These are phyloP conservation scores for Oryza punctata DNA, from an alignment of 176 grass and related monocot species.

Conservation along the genomic window DNA sequence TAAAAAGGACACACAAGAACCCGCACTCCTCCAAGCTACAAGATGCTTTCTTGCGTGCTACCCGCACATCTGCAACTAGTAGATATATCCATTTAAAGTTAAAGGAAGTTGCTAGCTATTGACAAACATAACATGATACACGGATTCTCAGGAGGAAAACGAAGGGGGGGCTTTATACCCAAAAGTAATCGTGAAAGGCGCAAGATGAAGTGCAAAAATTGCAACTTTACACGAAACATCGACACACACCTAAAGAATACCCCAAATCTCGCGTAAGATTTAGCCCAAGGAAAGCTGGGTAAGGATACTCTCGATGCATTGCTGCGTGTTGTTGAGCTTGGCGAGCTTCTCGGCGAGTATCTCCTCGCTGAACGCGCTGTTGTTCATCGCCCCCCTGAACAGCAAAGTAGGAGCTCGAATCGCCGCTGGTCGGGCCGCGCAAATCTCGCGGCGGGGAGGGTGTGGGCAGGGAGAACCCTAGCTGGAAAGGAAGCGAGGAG, in stretches of 20 bases:
- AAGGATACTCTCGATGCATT: slow-evolving; percentile 99
- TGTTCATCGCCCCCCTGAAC: slow-evolving; percentile 60
- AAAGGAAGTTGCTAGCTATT: slow-evolving; percentile 18
- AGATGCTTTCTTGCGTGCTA: not conserved
- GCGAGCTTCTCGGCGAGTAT: slow-evolving; percentile 91
- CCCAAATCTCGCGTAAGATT: slow-evolving; percentile 26
- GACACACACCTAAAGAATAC: not conserved
- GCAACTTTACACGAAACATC: slow-evolving; percentile 19
- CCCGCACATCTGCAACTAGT: not conserved
- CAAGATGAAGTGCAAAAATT: slow-evolving; percentile 10
- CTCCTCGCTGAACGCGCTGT: slow-evolving; percentile 83
- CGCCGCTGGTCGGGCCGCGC: slow-evolving; percentile 11
- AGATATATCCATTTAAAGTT: not conserved
- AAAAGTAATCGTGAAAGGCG: slow-evolving; percentile 3
- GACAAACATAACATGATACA: not conserved
- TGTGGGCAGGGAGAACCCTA: not conserved
- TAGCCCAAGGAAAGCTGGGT: slow-evolving; percentile 1
- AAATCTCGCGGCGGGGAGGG: slow-evolving; percentile 8
- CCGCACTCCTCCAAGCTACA: slow-evolving; percentile 3
- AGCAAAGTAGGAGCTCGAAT: slow-evolving; percentile 30
- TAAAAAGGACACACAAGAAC: slow-evolving; percentile 6
- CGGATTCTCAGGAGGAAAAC: not conserved
- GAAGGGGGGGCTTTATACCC: not conserved
- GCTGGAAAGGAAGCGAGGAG: slow-evolving; percentile 5
- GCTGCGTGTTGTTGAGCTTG: slow-evolving; percentile 98